These are phyloP conservation scores for Hypholoma sublateritium DNA, from an alignment of 768 basidiomycete species.

Conservation along the genomic window DNA sequence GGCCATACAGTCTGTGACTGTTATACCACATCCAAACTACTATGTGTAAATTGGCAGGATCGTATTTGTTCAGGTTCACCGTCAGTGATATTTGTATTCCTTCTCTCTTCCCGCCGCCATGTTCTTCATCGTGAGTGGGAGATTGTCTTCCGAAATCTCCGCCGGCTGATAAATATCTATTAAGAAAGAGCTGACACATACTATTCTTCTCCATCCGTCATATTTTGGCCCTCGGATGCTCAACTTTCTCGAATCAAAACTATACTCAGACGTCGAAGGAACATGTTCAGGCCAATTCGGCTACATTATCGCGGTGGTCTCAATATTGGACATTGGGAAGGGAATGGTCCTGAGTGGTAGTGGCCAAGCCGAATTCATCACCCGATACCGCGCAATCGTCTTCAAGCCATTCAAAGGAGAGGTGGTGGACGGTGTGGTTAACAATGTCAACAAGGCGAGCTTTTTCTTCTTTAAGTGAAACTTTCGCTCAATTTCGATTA, in stretches of 20 bases:
- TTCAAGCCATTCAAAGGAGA: slow-evolving; percentile 99
- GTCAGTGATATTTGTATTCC: background rate
- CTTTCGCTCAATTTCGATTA: slow-evolving; percentile 27
- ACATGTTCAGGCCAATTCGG: slow-evolving; percentile 96
- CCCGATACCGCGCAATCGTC: slow-evolving; percentile 93
- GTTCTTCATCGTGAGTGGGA: slow-evolving; percentile 69
- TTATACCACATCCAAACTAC: too few relatives aligned
- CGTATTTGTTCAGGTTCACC: background rate
- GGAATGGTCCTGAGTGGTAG: slow-evolving; percentile 90
- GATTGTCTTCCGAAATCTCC: background rate
- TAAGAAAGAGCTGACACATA: slow-evolving; percentile 97
- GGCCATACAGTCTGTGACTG: slow-evolving; percentile 38
- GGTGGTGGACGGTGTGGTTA: slow-evolving; percentile 95
- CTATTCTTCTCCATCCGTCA: slow-evolving; percentile 94
- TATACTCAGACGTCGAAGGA: slow-evolving; percentile 96
- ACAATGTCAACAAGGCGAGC: slow-evolving; percentile 91
- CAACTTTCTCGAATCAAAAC: slow-evolving; percentile 88
- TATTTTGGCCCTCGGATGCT: slow-evolving; percentile 98
- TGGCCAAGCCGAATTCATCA: slow-evolving; percentile 95
- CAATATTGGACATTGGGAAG: slow-evolving; percentile 87
- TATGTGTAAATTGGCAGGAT: too few relatives aligned
- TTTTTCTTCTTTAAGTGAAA: background rate
- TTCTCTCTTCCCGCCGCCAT: slow-evolving; percentile 32
- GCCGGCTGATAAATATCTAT: slow-evolving; percentile 1
- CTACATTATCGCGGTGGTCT: slow-evolving; percentile 90